Conservation (phyloP, 1,284 basidiomycete species). For the Fomitopsis schrenkii region DNA sequence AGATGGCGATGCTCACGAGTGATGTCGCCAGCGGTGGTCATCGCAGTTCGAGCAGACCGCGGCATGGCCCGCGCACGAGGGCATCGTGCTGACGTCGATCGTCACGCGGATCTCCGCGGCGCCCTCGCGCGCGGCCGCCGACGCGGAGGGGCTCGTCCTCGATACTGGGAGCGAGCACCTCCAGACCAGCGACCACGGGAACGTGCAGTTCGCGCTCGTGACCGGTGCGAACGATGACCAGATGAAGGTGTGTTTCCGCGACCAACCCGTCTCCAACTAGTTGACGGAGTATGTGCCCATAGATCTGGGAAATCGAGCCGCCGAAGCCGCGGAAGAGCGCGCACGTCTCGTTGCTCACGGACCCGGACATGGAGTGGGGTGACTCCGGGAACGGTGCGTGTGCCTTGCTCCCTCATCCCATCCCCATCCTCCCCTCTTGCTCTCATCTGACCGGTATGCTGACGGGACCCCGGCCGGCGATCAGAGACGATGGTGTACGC, state of each 20-base stretch:
- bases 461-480: not conserved
- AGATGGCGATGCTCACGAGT: not conserved
- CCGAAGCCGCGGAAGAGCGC: constrained; percentile 20
- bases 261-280: not conserved
- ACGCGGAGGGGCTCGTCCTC: not conserved
- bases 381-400: constrained; percentile 18
- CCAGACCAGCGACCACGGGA: constrained; percentile 5
- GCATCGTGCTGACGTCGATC: constrained; percentile 78
- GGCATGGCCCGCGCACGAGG: constrained; percentile 77
- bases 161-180: not conserved
- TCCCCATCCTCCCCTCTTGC: not conserved
- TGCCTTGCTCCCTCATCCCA: too few species aligned
- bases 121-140: not conserved
- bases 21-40: constrained; percentile 60
- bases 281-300: not conserved
- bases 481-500: constrained; percentile 67
- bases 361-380: not conserved
- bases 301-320: constrained; percentile 55
- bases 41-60: constrained; percentile 80
- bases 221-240: constrained; percentile 85
- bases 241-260: constrained; percentile 56
- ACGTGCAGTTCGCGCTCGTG: constrained; percentile 47
- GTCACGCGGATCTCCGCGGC: constrained; percentile 34
- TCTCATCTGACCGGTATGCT: not conserved
- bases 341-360: constrained; percentile 1